Evolutionary conservation across 352 stramenopile species (phyloP), one percentile per base, ranked within the genome.

Genomic region (Phytophthora hybrid): DNA sequence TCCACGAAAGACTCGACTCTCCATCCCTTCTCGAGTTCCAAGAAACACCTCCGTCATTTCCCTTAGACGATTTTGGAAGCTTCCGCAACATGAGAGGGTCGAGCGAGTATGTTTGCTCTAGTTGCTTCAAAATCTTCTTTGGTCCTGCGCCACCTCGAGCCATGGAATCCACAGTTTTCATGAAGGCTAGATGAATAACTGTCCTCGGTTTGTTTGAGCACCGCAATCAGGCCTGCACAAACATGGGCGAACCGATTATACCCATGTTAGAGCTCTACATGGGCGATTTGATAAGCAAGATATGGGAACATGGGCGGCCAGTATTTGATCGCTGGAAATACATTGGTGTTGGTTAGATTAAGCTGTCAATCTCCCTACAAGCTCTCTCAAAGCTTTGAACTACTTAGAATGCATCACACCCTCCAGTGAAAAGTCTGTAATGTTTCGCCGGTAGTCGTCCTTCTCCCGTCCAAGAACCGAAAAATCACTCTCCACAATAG

Each of bases 401-500:
- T 46, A 34, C 18, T 51, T 61, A 9, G 54, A 29, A 26, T 47
- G 54, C 29, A 60, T 26, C 18, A 49, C 37, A 8, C 34, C 55
- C 21, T 62, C 55, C 11, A 62, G 19, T 2, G 55, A 51, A 32
- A 49, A 62, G 55, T 62, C 32, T 19, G 55, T 62, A 9, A 62
- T 31, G 21, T 5, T 19, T 23, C n/a, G 19, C 4, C 34, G 32
- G 34, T 62, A 52, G 1, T 16, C 32, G 26, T 52, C 55, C 18
- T 62, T 62, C 34, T 62, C 19, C 34, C 32, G 52, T 18, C 55
- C 32, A 10, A 62, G 10, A 9, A 62, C n/a, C 7, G 16, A 49
- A 32, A 51, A 62, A 13, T 62, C 55, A 19, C 55, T 62, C 32
- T 62, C 55, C 4, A 62, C 55, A 9, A n/a, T 51, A n/a, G 32